These are phyloP conservation scores for Excoecaria agallocha DNA, from an alignment of 345 rosid species.

Conservation along the genomic window DNA sequence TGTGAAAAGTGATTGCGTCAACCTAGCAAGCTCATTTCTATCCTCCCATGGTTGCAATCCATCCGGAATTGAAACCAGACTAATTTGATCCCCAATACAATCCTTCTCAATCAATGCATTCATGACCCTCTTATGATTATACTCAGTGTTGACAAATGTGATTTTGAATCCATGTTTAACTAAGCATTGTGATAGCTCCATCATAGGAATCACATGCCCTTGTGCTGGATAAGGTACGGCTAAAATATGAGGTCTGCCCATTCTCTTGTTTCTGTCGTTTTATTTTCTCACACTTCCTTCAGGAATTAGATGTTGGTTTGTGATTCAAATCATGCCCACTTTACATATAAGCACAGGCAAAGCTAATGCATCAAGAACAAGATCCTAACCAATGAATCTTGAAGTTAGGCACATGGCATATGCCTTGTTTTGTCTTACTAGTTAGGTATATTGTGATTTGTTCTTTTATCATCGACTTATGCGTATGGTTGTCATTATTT, in stretches of 20 bases:
- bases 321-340: background rate
- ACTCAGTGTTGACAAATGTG: constrained; percentile 39
- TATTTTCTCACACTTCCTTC: background rate
- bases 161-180: constrained; percentile 31
- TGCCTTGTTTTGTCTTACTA: background rate
- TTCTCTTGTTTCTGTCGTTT: background rate
- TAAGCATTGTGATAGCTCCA: constrained; percentile 30
- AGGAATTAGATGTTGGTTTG: background rate
- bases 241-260: constrained; percentile 34
- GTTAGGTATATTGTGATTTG: background rate
- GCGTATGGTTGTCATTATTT: background rate
- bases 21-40: constrained; percentile 31
- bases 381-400: background rate
- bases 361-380: background rate
- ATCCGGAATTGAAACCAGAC: constrained; percentile 43
- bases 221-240: constrained; percentile 51
- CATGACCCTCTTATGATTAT: constrained; percentile 31
- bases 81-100: constrained; percentile 15
- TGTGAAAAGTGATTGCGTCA: constrained; percentile 21
- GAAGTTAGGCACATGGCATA: background rate
- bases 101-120: constrained; percentile 17
- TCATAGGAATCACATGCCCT: constrained; percentile 50
- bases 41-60: constrained; percentile 42
- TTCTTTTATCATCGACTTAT: background rate
- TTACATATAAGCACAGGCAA: background rate